These are phyloP conservation scores for Fusarium denticulatum DNA, from an alignment of 2,329 filamentous ascomycete genomes.

Conservation along the genomic window DNA sequence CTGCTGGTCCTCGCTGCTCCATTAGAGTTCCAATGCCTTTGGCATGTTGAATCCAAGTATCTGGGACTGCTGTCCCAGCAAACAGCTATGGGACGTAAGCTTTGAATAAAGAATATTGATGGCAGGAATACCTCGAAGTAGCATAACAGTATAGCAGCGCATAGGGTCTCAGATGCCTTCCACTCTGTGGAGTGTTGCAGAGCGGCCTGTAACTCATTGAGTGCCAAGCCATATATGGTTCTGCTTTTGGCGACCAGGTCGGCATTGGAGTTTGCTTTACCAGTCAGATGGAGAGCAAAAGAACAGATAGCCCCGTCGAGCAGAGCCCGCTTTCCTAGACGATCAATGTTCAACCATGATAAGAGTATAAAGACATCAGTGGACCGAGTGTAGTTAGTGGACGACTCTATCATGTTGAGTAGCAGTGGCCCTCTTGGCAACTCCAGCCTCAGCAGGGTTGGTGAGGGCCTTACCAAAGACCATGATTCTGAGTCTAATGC, in stretches of 20 bases:
- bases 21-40: constrained; percentile 52
- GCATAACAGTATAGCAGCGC: constrained; percentile 53
- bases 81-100: constrained; percentile 49
- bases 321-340: constrained; percentile 48
- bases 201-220: constrained; percentile 49
- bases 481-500: not conserved
- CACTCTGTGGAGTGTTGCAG: constrained; percentile 52
- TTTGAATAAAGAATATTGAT: not conserved
- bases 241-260: constrained; percentile 49
- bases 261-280: constrained; percentile 47
- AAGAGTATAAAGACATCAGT: constrained; percentile 42
- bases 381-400: constrained; percentile 27
- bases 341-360: constrained; percentile 41
- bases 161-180: constrained; percentile 54
- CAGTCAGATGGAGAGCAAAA: constrained; percentile 51
- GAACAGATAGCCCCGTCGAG: constrained; percentile 53
- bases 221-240: constrained; percentile 51
- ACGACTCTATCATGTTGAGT: constrained; percentile 45
- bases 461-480: constrained; percentile 17
- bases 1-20: constrained; percentile 51
- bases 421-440: constrained; percentile 47
- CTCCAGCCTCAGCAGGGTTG: constrained; percentile 18
- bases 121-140: constrained; percentile 50
- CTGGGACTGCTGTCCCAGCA: constrained; percentile 50
- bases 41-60: constrained; percentile 54